Evolutionary conservation across 2,329 filamentous ascomycete genomes (phyloP), one percentile per base, ranked within the genome.

Genomic region (Polychaeton citri): DNA sequence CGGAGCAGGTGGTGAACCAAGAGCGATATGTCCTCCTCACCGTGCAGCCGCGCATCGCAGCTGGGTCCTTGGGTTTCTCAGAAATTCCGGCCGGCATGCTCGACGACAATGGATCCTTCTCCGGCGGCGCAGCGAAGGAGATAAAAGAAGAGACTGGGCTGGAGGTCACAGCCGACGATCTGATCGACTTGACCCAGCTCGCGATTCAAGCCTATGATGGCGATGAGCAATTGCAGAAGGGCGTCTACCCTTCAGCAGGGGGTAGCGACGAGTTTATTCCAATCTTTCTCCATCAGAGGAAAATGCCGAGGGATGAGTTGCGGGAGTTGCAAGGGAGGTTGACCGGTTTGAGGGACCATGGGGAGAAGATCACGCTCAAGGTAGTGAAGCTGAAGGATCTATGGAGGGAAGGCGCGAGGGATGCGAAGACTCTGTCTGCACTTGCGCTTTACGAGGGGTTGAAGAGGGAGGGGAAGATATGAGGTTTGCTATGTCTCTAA

Each of bases 81-180:
- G 72, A 76, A 48, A 64, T 76, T 6, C 72, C 72, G 2, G 72
- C 72, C 1, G 72, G 72, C 13, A 75, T 76, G 71, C 57, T 76
- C 1, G 72, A 76, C 43, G 68, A 69, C 40, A 58, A 55, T 24
- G 65, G 67, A 7, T 64, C 63, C 0, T 71, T 76, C 41, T 57
- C 62, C 1, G 71, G 72, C 5, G 65, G 60, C 7, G 72, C 72
- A 0, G 71, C 69, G 2, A 64, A 66, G 34, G 72, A 76, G 43
- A 71, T 76, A 21, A 45, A 64, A 19, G 71, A 76, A 48, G 72
- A 76, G 49, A 72, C 69, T 0, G 66, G 66, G 0, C 51, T 76
- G n/a, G 54, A 54, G 9, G 66, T 76, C 34, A 52, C 60, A 3
- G 57, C 64, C 30, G 49, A 54, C 5, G 66, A 75, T 20, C 53